A percentile compares a stretch with the other conserved stretches of the same genome.
Evolutionary conservation across 768 basidiomycete species (phyloP).

Genomic region (Harrya chromipes): DNA sequence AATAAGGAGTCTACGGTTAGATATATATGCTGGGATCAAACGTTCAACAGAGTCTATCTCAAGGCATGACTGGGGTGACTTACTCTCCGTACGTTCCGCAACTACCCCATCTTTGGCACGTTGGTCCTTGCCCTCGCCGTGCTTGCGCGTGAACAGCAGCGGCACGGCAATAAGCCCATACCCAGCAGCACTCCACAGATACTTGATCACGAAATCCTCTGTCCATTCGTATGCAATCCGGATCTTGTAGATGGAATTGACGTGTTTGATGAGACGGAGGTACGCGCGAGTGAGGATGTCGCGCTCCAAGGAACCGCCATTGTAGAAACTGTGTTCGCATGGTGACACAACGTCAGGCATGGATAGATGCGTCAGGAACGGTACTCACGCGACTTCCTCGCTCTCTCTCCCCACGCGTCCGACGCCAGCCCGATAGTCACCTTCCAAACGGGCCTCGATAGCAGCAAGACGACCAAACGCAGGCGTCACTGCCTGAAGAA

Average conservation of each 20-base stretch:
- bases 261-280: slow-evolving; percentile 75
- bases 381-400: slow-evolving; percentile 85
- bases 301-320: slow-evolving; percentile 80
- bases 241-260: slow-evolving; percentile 93
- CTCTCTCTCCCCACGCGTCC: slow-evolving; percentile 82
- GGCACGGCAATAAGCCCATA: slow-evolving; percentile 92
- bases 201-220: slow-evolving; percentile 96
- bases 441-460: slow-evolving; percentile 82
- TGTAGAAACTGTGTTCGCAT: slow-evolving; percentile 66
- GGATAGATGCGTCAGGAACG: neutral
- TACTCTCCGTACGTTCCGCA: slow-evolving; percentile 51
- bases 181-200: slow-evolving; percentile 91
- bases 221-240: slow-evolving; percentile 94
- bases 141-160: slow-evolving; percentile 62
- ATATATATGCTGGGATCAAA: slow-evolving; percentile 68
- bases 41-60: neutral
- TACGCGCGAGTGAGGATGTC: slow-evolving; percentile 81
- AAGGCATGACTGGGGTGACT: slow-evolving; percentile 3
- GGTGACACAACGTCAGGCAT: neutral
- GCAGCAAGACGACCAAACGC: slow-evolving; percentile 90
- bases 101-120: slow-evolving; percentile 33
- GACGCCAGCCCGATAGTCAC: slow-evolving; percentile 88
- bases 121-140: slow-evolving; percentile 7
- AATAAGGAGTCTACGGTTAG: slow-evolving; percentile 84
- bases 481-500: slow-evolving; percentile 83